These are phyloP conservation scores for Ceratobasidium sp. DNA, from an alignment of 1,284 basidiomycete genomes.

Conservation along the genomic window DNA sequence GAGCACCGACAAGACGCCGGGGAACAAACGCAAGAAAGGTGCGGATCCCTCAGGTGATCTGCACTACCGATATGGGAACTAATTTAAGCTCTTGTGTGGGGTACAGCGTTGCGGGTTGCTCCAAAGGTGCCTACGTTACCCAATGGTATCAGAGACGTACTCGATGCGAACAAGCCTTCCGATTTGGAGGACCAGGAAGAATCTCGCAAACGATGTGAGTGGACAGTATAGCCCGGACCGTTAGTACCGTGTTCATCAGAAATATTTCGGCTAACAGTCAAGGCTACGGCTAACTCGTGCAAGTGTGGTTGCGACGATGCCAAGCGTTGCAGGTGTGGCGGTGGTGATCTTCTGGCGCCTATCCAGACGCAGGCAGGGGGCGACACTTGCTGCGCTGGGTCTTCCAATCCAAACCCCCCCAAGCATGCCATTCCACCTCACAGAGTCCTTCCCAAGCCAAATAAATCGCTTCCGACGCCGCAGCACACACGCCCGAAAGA, in stretches of 20 bases:
- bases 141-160: conserved; percentile 45
- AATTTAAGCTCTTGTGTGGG: conserved; percentile 2
- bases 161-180: conserved; percentile 20
- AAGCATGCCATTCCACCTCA: conserved; percentile 17
- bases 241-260: conserved; percentile 19
- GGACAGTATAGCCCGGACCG: background rate
- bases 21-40: conserved; percentile 41
- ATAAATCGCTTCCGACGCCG: background rate
- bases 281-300: conserved; percentile 26
- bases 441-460: conserved; percentile 33
- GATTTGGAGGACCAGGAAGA: conserved; percentile 40
- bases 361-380: conserved; percentile 23
- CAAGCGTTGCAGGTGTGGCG: conserved; percentile 37
- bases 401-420: background rate
- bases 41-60: background rate
- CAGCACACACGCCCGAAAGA: background rate
- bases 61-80: conserved; percentile 13
- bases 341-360: conserved; percentile 13
- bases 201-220: conserved; percentile 41
- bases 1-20: conserved; percentile 27
- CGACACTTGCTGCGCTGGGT: background rate
- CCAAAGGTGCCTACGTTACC: conserved; percentile 44
- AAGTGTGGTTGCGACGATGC: conserved; percentile 33
- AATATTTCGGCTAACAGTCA: conserved; percentile 11
- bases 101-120: conserved; percentile 41